Percentiles rank a stretch among this genome's conserved stretches.
These are phyloP conservation scores for Stephania japonica DNA, from an alignment of 164 flowering plant species.

Conservation along the genomic window DNA sequence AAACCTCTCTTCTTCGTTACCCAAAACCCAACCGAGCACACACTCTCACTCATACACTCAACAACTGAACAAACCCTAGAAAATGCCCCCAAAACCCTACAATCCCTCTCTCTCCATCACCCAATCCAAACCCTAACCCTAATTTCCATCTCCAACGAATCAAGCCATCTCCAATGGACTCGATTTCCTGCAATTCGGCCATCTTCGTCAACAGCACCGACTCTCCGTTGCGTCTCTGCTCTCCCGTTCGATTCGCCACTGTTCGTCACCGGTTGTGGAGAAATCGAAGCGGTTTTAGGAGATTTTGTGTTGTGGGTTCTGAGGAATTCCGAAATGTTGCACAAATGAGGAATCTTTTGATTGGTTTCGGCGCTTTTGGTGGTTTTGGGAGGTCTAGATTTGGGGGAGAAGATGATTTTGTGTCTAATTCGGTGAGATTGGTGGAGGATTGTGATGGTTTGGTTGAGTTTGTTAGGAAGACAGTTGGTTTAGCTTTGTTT, in stretches of 20 bases:
- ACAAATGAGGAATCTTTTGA: conserved; percentile 7
- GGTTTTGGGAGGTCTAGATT: conserved; percentile 1
- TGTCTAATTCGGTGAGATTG: neutral
- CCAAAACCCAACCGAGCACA: too few species aligned
- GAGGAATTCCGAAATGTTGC: conserved; percentile 1
- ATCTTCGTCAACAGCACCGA: neutral
- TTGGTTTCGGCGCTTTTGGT: neutral
- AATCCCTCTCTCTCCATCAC: neutral
- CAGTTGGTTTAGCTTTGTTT: conserved; percentile 32
- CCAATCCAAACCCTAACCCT: neutral
- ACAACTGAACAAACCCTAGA: neutral
- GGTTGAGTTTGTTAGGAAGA: conserved; percentile 25
- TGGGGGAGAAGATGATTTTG: conserved; percentile 1
- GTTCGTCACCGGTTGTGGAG: neutral
- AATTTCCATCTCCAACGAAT: neutral
- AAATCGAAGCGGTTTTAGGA: conserved; percentile 1
- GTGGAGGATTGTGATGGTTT: conserved; percentile 3
- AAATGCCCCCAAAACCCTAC: neutral
- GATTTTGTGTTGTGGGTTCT: conserved; percentile 12
- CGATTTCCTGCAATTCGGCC: conserved; percentile 6
- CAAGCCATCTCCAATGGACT: conserved; percentile 2
- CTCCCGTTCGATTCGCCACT: neutral
- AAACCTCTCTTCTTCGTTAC: too few species aligned
- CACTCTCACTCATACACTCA: too few species aligned
- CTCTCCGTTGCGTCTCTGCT: neutral